Base-by-base conservation (phyloP, 495 filamentous ascomycete genomes). In the Aspergillus biplanus region DNA sequence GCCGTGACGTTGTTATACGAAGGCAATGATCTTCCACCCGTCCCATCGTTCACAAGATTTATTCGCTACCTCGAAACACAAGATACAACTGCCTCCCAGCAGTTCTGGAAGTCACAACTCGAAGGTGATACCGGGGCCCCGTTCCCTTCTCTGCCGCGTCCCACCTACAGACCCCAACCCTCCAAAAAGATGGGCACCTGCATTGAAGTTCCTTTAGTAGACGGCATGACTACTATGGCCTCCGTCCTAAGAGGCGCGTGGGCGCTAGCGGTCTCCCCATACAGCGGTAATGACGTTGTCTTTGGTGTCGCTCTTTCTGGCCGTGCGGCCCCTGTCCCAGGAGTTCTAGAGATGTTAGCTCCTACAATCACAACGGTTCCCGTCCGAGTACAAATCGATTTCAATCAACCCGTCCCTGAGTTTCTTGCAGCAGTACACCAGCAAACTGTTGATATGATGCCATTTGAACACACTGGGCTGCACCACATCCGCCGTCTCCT, bases 341-440 rank as follows among this genome's bases (percentile, higher is more conserved):
- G 59, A 11, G 65, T 69, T 34, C 58, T 63, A 27, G 13, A 55
- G 0, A 59, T 69, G 4, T 27, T 52, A 4, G 66, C 57, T 9
- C 67, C 71, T 11, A 83, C 83, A 53, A 83, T 89, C 52, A 78
- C 85, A 0, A 88, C 87, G 0, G 73, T 88, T 13, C 87, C 87
- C 0, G 62, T 85, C 8, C 78, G 85, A 7, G 69, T 87, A 15
- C 56, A 47, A 0, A 33, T 72, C 13, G 58, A 66, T 31, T 44
- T 9, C 6, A 13, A 49, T 6, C 6, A 49, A 3, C 15, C 56
- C 4, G 44, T 49, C 12, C n/a, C 12, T 6, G 18, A 33, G 1
- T 42, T 18, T 21, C 32, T 56, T n/a, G 49, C 62, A 8, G 31
- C 6, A 5, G 33, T 56, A 6, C 55, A 58, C 7, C 15, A 44